A percentile compares a stretch with the other conserved stretches of the same genome.
Evolutionary conservation across 2,329 filamentous ascomycete genomes (phyloP).

Genomic region (Phialophora expanda): DNA sequence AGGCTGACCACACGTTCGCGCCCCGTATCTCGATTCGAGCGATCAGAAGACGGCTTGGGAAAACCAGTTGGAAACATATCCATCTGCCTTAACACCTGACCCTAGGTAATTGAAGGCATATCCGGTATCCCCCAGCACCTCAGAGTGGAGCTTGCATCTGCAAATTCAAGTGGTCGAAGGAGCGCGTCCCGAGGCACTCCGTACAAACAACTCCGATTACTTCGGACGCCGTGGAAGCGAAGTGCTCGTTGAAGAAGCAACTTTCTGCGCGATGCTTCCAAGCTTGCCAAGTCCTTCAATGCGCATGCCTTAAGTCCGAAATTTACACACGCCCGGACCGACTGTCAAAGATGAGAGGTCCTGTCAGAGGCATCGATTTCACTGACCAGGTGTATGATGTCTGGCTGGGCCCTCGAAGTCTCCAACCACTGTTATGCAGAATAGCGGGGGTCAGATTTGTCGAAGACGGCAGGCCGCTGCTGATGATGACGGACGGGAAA

Average conservation of each 20-base stretch:
- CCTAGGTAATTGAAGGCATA: neutral
- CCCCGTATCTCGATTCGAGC: constrained; percentile 1
- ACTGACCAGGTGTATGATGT: neutral
- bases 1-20: constrained; percentile 4
- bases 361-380: neutral
- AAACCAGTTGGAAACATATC: neutral
- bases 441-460: constrained; percentile 8
- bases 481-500: neutral
- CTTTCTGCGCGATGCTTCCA: neutral
- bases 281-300: neutral
- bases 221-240: neutral
- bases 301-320: neutral
- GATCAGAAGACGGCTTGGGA: neutral
- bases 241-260: neutral
- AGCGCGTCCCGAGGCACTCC: neutral
- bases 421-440: constrained; percentile 1
- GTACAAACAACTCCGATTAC: neutral
- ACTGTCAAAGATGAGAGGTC: neutral
- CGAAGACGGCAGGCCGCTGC: constrained; percentile 1
- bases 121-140: neutral
- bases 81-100: neutral
- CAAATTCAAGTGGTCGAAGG: neutral
- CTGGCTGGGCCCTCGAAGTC: neutral
- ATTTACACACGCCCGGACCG: neutral
- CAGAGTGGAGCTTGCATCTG: neutral